Evolutionary conservation across 257 asterid species (phyloP), one percentile per base, ranked within the genome.

Genomic region (Ilex aquifolium): DNA sequence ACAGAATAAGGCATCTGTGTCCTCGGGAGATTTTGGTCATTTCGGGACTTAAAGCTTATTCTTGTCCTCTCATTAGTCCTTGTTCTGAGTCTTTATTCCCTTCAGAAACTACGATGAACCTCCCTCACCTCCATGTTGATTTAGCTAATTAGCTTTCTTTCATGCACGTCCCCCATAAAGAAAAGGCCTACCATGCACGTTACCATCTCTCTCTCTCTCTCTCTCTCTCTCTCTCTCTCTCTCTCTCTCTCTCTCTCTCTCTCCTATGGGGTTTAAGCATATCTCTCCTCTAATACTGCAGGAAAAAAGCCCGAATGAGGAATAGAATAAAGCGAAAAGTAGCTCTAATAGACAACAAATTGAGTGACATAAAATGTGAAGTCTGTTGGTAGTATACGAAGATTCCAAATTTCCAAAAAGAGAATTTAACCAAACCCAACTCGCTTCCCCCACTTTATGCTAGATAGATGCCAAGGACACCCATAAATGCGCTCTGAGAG

Each of bases 61-160:
- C 56, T 78, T 81, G 75, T 66, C 68, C 69, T 70, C 63, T 64
- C 60, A 72, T 66, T 70, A 70, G 59, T 64, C 10, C 54, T 32
- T 64, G 21, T n/a, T 40, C 52, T 44, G 9, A 21, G 13, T 54
- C 62, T 61, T 68, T 69, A 61, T 71, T 72, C 79, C 72, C 39
- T 64, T 49, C 32, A 53, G 69, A 62, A 48, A 69, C 57, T 31
- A 63, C 73, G 10, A 66, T 62, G 70, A 75, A 70, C 58, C 51
- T 65, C 68, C 32, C 44, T 46, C 16, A 27, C 42, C 62, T 65
- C 56, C 66, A 44, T 31, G 40, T 58, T 51, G 63, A 16, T 46
- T 51, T 36, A 52, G 36, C 13, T 21, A 21, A 21, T 21, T 21
- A 31, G 63, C 60, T 70, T 65, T 66, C 51, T 40, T 70, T 44